Evolutionary conservation across 2,329 filamentous ascomycete species (phyloP).

Genomic region (Aspergillus hiratsukae): DNA sequence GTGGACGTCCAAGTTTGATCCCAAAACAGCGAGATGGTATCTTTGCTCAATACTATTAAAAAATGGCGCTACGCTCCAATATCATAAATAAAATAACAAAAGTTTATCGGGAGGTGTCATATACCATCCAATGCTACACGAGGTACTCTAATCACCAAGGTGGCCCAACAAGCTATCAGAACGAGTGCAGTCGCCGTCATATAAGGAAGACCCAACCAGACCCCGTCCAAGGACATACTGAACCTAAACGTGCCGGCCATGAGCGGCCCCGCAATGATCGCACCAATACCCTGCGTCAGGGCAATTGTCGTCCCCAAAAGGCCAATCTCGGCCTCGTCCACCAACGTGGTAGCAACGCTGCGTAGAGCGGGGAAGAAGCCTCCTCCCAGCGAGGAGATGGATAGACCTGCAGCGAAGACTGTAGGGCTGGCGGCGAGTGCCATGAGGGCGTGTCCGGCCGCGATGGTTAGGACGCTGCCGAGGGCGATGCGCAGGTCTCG

Average conservation of each 20-base stretch:
- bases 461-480: constrained; percentile 1
- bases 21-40: too few relatives aligned
- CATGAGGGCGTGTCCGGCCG: constrained; percentile 6
- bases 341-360: constrained; percentile 11
- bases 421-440: constrained; percentile 3
- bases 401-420: constrained; percentile 5
- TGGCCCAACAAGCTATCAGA: neutral
- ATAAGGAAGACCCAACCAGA: constrained; percentile 10
- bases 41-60: neutral
- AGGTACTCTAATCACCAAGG: neutral
- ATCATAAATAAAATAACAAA: neutral
- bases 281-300: constrained; percentile 6
- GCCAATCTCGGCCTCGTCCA: constrained; percentile 5
- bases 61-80: neutral
- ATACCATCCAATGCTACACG: neutral
- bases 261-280: constrained; percentile 6
- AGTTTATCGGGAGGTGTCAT: neutral
- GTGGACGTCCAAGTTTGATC: too few relatives aligned
- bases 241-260: constrained; percentile 4
- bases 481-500: constrained; percentile 6
- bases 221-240: constrained; percentile 5
- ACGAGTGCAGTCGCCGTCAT: neutral
- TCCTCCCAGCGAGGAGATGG: constrained; percentile 5
- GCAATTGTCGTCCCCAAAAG: constrained; percentile 11
- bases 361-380: constrained; percentile 11